Conservation (phyloP, 352 stramenopile species). For the Globisporangium okanoganense region DNA sequence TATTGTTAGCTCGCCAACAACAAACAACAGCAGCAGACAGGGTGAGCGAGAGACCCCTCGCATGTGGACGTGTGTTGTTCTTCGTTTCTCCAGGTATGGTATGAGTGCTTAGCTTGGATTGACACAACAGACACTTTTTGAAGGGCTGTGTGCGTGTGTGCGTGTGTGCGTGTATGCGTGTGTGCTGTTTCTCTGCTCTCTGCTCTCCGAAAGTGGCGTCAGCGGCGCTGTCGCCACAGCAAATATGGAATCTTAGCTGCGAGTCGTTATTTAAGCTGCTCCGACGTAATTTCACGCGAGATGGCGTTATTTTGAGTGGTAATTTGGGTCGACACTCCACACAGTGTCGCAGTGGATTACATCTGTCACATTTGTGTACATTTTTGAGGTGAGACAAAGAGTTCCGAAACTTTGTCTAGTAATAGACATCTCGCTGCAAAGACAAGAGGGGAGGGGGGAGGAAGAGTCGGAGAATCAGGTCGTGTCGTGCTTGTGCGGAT, state of each 20-base stretch:
- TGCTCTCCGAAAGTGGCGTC: slow-evolving; percentile 4
- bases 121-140: background rate
- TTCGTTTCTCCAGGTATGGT: background rate
- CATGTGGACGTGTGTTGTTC: background rate
- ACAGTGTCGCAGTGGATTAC: background rate
- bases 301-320: background rate
- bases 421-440: slow-evolving; percentile 3
- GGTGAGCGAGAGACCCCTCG: background rate
- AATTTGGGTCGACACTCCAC: background rate
- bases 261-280: background rate
- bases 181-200: background rate
- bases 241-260: slow-evolving; percentile 1
- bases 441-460: background rate
- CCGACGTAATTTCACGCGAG: slow-evolving; percentile 4
- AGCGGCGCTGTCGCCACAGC: slow-evolving; percentile 2
- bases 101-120: background rate
- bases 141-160: background rate
- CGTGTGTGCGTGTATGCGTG: background rate
- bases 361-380: background rate
- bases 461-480: slow-evolving; percentile 15
- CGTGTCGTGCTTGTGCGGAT: background rate
- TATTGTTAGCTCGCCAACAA: background rate
- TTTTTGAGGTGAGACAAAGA: background rate
- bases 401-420: background rate
- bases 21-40: background rate